phyloP scores from a whole-genome alignment of 306 rosid species.

The Sophora flavescens region DNA sequence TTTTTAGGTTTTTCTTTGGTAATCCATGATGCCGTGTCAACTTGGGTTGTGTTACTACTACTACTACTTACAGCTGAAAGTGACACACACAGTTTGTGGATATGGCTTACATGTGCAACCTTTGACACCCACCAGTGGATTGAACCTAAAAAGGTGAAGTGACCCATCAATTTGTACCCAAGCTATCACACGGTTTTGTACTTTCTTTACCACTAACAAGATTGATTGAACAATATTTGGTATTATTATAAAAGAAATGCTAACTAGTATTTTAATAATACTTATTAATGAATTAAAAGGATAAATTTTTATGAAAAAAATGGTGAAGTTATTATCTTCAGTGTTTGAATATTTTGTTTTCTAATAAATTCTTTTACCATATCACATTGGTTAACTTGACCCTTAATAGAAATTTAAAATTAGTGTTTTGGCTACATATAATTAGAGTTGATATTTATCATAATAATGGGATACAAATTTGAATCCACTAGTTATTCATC shows the following conservation, averaged over 20 bases:
- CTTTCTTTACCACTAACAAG: background rate
- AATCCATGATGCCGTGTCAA: slow-evolving; percentile 58
- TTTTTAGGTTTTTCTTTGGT: slow-evolving; percentile 22
- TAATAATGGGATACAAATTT: slow-evolving; percentile 41
- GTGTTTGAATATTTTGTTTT: no score
- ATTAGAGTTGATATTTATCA: background rate
- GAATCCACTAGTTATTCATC: slow-evolving; percentile 46
- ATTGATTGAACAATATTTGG: background rate
- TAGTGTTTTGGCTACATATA: background rate
- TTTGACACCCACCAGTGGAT: slow-evolving; percentile 32
- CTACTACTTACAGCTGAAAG: slow-evolving; percentile 1
- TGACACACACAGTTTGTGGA: slow-evolving; percentile 34
- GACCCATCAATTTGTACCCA: background rate
- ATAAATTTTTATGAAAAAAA: no score
- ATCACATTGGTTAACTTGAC: no score
- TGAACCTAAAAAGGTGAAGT: slow-evolving; percentile 37
- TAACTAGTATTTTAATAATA: no score
- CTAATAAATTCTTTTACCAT: no score
- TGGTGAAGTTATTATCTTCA: no score
- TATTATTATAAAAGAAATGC: no score
- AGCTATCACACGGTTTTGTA: background rate
- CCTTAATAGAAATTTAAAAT: background rate
- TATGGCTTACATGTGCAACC: slow-evolving; percentile 46
- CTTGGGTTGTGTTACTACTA: slow-evolving; percentile 35
- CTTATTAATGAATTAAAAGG: no score